These are phyloP conservation scores for Fabrea salina DNA, from an alignment of 169 alveolate species.

Conservation along the genomic window DNA sequence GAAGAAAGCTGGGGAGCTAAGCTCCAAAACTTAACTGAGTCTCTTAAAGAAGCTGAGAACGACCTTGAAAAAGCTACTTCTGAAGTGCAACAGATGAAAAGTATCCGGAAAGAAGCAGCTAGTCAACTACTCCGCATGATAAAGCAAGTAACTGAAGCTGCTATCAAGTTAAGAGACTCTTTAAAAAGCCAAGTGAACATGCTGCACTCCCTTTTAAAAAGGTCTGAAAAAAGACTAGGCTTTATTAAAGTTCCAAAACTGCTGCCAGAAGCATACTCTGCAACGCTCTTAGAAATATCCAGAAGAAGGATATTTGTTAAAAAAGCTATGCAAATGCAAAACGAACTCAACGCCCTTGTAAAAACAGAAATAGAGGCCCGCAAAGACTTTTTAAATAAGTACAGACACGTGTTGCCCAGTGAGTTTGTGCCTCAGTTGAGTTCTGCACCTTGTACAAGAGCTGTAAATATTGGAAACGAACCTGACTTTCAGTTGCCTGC, in stretches of 20 bases:
- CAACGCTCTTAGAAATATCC: not conserved
- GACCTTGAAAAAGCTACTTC: not conserved
- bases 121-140: not conserved
- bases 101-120: not conserved
- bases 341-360: not conserved
- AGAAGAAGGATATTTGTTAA: not conserved
- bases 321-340: not conserved
- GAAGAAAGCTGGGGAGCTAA: slow-evolving; percentile 12
- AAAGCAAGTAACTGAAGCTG: not conserved
- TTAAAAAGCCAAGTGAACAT: slow-evolving; percentile 16
- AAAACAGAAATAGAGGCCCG: not conserved
- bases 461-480: not conserved
- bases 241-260: slow-evolving; percentile 22
- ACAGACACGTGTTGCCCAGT: slow-evolving; percentile 6
- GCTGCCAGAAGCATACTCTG: slow-evolving; percentile 8
- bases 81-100: not conserved
- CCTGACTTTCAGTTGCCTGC: slow-evolving; percentile 9
- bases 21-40: not conserved
- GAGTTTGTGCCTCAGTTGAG: slow-evolving; percentile 21
- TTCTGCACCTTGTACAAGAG: not conserved
- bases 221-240: slow-evolving; percentile 21
- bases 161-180: not conserved
- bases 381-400: not conserved
- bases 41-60: not conserved
- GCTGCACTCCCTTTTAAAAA: slow-evolving; percentile 8